A percentile compares a stretch with the other conserved stretches of the same genome.
phyloP scores from a whole-genome alignment of 2,329 filamentous ascomycete species.

The Hymenoscyphus infarciens region DNA sequence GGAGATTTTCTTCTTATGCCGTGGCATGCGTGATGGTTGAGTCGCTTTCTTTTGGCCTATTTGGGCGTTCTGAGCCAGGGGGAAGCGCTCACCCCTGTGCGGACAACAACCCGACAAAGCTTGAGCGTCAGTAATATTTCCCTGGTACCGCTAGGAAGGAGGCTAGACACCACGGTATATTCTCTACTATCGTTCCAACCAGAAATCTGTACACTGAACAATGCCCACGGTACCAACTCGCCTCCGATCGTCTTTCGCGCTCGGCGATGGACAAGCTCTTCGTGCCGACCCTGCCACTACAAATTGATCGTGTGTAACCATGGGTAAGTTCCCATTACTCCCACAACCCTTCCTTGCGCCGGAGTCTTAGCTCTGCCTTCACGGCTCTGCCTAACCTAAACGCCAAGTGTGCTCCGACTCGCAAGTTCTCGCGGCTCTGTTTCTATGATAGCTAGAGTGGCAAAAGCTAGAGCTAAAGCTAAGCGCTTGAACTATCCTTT shows the following conservation, averaged over 20 bases:
- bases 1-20: background rate
- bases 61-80: background rate
- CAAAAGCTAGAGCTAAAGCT: background rate
- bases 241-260: background rate
- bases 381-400: background rate
- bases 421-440: background rate
- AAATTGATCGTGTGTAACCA: background rate
- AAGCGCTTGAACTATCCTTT: background rate
- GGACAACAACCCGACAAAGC: background rate
- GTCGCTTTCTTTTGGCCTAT: background rate
- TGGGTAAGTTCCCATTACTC: background rate
- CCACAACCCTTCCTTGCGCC: background rate
- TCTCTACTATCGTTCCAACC: background rate
- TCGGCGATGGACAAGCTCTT: background rate
- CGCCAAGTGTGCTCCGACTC: background rate
- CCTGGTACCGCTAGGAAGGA: background rate
- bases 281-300: background rate
- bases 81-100: slow-evolving; percentile 2
- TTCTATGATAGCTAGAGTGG: background rate
- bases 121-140: slow-evolving; percentile 3
- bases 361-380: background rate
- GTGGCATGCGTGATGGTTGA: background rate
- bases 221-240: background rate
- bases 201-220: background rate
- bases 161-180: background rate